Conservation (phyloP, 805 yeast genomes). For the Yamadazyma laniorum region DNA sequence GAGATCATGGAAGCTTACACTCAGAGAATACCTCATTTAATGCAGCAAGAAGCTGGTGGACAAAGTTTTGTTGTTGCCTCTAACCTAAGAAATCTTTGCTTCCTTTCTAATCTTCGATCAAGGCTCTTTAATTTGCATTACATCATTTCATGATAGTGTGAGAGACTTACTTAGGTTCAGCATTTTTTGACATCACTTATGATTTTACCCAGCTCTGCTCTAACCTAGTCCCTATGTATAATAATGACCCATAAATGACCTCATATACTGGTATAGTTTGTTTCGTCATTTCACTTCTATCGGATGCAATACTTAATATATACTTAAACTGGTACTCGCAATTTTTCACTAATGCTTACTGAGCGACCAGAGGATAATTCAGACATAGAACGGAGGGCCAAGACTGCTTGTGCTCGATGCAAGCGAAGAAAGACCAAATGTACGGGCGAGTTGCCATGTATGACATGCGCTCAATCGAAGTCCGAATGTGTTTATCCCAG, state of each 20-base stretch:
- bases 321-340: no score
- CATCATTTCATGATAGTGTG: no score
- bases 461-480: slow-evolving; percentile 15
- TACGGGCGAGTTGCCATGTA: slow-evolving; percentile 25
- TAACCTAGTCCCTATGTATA: no score
- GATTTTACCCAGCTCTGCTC: no score
- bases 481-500: slow-evolving; percentile 21
- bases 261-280: not conserved
- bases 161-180: no score
- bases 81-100: no score
- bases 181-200: no score
- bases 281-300: not conserved
- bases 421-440: slow-evolving; percentile 28
- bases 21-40: slow-evolving; percentile 37
- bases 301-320: no score
- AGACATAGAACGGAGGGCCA: not conserved
- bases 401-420: slow-evolving; percentile 24
- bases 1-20: slow-evolving; percentile 39
- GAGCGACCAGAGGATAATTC: no score
- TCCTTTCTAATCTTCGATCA: no score
- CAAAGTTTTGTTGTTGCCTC: slow-evolving; percentile 16
- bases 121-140: no score
- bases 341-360: no score
- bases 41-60: slow-evolving; percentile 15
- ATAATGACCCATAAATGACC: not conserved